Evolutionary conservation across 164 flowering plant genomes (phyloP).

Genomic region (Taxillus chinensis): DNA sequence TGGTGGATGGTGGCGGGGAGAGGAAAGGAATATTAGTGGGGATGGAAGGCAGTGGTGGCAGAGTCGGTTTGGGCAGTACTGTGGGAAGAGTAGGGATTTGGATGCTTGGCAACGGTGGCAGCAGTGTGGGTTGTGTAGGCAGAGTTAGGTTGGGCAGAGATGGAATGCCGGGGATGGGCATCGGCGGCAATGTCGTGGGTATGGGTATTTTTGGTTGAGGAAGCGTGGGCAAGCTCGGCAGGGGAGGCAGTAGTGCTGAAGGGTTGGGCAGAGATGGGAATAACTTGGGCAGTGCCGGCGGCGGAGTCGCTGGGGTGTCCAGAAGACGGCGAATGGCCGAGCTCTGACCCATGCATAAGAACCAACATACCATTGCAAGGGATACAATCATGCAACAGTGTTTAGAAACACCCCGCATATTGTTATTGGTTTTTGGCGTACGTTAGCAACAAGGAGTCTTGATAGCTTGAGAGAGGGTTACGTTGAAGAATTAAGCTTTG

Average conservation of each 20-base stretch:
- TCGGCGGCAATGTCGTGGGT: slow-evolving; percentile 6
- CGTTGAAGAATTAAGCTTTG: too few species aligned
- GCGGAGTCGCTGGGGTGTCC: background rate
- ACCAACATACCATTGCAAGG: too few species aligned
- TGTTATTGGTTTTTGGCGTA: too few species aligned
- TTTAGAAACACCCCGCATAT: too few species aligned
- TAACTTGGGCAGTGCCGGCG: background rate
- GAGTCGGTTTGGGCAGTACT: background rate
- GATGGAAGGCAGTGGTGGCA: background rate
- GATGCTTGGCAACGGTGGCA: background rate
- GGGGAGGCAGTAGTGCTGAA: background rate
- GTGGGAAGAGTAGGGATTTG: slow-evolving; percentile 3
- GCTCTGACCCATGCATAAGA: background rate
- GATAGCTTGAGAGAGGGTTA: too few species aligned
- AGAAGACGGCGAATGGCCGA: background rate
- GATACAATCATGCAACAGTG: too few species aligned
- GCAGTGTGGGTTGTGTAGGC: background rate
- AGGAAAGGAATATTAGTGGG: background rate
- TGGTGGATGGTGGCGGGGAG: background rate
- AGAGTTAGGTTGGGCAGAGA: slow-evolving; percentile 2
- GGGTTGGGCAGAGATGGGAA: background rate
- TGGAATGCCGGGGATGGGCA: background rate
- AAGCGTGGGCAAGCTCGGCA: background rate
- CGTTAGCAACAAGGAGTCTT: too few species aligned
- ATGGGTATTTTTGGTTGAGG: background rate